Evolutionary conservation across 805 yeast species (phyloP), one percentile per base, ranked within the genome.

Genomic region (Candida nemodendra): DNA sequence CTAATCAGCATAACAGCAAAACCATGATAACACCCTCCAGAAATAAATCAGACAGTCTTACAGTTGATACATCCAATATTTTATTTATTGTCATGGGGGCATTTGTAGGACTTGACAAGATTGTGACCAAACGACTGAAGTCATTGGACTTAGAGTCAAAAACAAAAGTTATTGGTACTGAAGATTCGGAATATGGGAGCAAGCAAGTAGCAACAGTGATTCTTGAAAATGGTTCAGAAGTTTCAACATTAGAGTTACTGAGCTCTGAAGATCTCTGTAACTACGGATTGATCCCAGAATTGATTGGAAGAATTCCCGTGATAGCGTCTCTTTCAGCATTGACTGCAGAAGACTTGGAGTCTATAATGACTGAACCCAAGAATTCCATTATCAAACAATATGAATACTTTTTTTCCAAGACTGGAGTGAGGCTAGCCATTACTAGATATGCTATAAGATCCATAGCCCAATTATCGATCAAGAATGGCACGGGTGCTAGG

Each of bases 81-180:
- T 46, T 78, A 18, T 78, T 78, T 50, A 69, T 78, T 33, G 57
- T 75, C 6, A 75, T 76, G 75, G 84, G 84, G 18, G 83, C 83
- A 0, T 78, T 78, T 61, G 76, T 75, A 11, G 82, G 82, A 3
- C 56, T 78, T 26, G 81, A 77, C 44, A 62, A 65, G 33, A 70
- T 74, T 34, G 59, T 76, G 16, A 62, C 64, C 2, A 59, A 61
- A 19, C 63, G 83, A 41, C 42, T 70, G 41, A 60, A 4, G 45
- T 50, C 19, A 48, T 57, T 27, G 59, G 54, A 11, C 53, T 53
- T 31, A 50, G 42, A 24, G 22, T n/a, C 4, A 8, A 9, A 18
- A 2, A 26, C 18, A 4, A 19, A 53, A 9, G 31, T 37, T 15
- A 37, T 29, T 13, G 34, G 35, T 15, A 24, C 36, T 18, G 18